Evolutionary conservation across 345 rosid genomes (phyloP), one percentile per base, ranked within the genome.

Genomic region (Turnera subulata): DNA sequence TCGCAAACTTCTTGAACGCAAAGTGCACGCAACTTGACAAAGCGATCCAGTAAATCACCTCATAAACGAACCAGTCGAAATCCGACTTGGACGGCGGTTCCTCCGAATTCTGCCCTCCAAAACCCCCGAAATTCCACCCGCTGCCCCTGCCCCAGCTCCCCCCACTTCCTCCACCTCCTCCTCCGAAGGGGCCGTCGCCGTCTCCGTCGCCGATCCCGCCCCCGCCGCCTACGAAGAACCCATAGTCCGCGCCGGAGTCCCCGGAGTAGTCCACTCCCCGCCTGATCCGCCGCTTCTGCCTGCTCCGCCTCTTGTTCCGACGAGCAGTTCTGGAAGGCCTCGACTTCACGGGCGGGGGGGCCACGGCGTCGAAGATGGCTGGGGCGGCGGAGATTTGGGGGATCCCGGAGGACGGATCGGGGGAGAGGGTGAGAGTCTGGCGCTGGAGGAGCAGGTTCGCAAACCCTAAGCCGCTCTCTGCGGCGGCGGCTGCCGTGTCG

Each of bases 31-130:
- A 93, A 32, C 79, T 86, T 35, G 99, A 85, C 35, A 93, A 63
- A 0, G 88, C 97, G 11, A 93, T 93, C 99, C 99, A 93, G 46
- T 77, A 82, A 32, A 93, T 68, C 76, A 93, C 99, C 75, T 93
- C 99, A 33, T 89, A 89, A n/a, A 89, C 75, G 17, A 89, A 93
- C 35, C 76, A 78, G 1, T 97, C 95, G 1, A 82, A 76, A 59
- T 54, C 74, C 0, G 74, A 78, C 53, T 73, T 78, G 5, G 73
- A 70, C 20, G 84, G 62, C 0, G 78, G 71, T 43, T 82, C 95
- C 17, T 90, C 95, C 95, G 88, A 84, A 46, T 68, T 59, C 12
- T 76, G 78, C 18, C 80, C 76, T 6, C 81, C 92, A 6, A 74
- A 74, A 24, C 83, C 79, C 11, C 78, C 83, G n/a, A 40, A 80